phyloP scores from a whole-genome alignment of 306 rosid species.

The Casuarina glauca region DNA sequence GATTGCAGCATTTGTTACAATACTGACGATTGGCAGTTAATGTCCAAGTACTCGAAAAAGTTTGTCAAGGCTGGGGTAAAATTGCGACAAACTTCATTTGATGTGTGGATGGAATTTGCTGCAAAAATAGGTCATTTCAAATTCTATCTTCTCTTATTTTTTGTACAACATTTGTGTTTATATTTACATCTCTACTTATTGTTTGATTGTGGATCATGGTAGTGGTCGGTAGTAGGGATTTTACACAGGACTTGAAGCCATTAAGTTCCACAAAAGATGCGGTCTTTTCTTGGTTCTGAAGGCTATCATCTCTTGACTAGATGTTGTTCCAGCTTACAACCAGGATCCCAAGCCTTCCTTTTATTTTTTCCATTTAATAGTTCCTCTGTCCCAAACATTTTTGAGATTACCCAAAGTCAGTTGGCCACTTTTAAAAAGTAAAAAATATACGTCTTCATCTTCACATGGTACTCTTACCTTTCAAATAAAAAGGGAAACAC shows the following conservation, averaged over 20 bases:
- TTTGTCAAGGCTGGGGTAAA: constrained; percentile 77
- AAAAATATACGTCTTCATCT: background rate
- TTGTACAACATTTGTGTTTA: constrained; percentile 2
- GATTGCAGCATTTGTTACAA: constrained; percentile 82
- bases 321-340: no score
- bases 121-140: constrained; percentile 59
- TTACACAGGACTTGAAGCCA: constrained; percentile 18
- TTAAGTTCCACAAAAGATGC: constrained; percentile 17
- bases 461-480: background rate
- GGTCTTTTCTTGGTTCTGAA: background rate
- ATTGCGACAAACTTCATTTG: constrained; percentile 69
- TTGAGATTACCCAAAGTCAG: background rate
- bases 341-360: no score
- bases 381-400: background rate
- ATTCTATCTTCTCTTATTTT: constrained; percentile 15
- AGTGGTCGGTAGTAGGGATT: constrained; percentile 8
- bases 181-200: constrained; percentile 3
- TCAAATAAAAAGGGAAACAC: background rate
- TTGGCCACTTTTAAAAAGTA: background rate
- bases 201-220: constrained; percentile 15
- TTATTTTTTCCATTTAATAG: no score
- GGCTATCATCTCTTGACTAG: no score
- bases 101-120: constrained; percentile 75
- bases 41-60: constrained; percentile 65
- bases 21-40: constrained; percentile 65